Base-by-base conservation (phyloP, 768 basidiomycete genomes). In the Amanita subjunquillea region DNA sequence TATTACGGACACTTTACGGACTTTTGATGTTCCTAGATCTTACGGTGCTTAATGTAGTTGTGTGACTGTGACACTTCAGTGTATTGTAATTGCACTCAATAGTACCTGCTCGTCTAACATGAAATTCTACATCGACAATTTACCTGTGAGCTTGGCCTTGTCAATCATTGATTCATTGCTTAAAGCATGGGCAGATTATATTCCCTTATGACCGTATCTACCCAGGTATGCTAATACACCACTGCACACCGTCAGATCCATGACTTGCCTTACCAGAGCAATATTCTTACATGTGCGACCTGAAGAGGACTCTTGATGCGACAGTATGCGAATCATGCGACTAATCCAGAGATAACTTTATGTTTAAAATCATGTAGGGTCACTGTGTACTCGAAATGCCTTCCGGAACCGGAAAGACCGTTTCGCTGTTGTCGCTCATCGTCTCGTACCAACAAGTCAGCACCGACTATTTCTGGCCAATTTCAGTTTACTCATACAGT, bases 341-440 rank as follows among this genome's bases (percentile, higher is more conserved):
- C 51, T 38, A 22, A n/a, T 12, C 37, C 29, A 39, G 30, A 44
- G 40, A 20, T 25, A 39, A 29, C 17, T 3, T 20, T 25, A 0
- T 30, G 51, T 23, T 48, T 27, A 41, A 38, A 45, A 37, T 17
- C 51, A 39, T 59, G 36, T 62, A 98, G 93, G 96, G 96, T 47
- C 96, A 99, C 60, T 97, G 96, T 65, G 91, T 98, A n/a, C 78
- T 99, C 36, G 96, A 99, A 73, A 99, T 99, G 96, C 96, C 96
- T 56, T 98, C 96, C 9, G 96, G 96, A 13, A 99, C 96, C 20
- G 96, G 96, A 22, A 99, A 99, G 73, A 99, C 96, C 0, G 96
- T 99, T 23, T 97, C 93, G 9, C 73, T 99, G 7, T 74, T 99
- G 15, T 93, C 91, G 2, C 70, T 99, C 52, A 99, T 99, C 69